These are phyloP conservation scores for Tetrapisispora namnaoensis DNA, from an alignment of 805 yeast genomes.

Conservation along the genomic window DNA sequence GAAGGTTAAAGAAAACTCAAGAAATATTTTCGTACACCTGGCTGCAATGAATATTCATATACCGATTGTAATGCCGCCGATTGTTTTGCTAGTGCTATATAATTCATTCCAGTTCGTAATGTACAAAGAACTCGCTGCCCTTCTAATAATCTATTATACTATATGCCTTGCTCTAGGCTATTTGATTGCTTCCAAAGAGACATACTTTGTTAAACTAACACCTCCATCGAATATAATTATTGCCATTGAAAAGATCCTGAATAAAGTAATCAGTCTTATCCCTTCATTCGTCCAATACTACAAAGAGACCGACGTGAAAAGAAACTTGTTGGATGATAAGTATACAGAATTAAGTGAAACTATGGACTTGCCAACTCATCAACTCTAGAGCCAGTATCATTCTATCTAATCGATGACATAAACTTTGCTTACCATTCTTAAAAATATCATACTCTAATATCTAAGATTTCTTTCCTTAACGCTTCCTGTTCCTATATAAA, in stretches of 20 bases:
- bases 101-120: not conserved
- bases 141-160: not conserved
- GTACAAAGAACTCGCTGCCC: not conserved
- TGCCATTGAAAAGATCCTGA: conserved; percentile 52
- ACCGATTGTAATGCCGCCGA: conserved; percentile 14
- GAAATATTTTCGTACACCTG: conserved; percentile 42
- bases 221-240: conserved; percentile 60
- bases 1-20: not conserved
- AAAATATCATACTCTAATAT: too few relatives aligned
- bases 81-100: not conserved
- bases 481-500: too few relatives aligned
- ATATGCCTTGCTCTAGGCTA: conserved; percentile 37
- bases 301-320: conserved; percentile 43
- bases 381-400: not conserved
- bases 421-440: too few relatives aligned
- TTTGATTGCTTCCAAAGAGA: conserved; percentile 40
- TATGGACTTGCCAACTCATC: not conserved
- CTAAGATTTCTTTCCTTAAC: too few relatives aligned
- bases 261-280: conserved; percentile 40
- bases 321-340: conserved; percentile 4
- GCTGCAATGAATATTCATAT: conserved; percentile 24
- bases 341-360: not conserved
- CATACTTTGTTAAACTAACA: conserved; percentile 43
- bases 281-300: conserved; percentile 44
- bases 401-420: too few relatives aligned